phyloP scores from a whole-genome alignment of 2,329 filamentous ascomycete species.

The Cordyceps tenuipes region DNA sequence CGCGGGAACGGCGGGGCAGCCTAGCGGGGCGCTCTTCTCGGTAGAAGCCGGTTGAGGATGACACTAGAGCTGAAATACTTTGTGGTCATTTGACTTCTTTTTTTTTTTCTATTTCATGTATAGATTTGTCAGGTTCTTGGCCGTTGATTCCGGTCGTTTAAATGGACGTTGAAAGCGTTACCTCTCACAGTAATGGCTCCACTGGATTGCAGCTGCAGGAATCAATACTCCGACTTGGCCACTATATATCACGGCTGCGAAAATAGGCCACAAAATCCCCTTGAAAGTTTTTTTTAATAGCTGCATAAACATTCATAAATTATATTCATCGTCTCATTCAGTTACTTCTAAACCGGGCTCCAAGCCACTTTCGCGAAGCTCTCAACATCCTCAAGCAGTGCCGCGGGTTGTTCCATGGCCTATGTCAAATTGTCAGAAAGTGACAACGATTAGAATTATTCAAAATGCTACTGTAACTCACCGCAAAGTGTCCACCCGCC shows the following conservation, averaged over 20 bases:
- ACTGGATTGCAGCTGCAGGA: too few relatives aligned
- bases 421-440: conserved; percentile 11
- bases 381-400: conserved; percentile 35
- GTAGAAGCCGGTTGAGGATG: background rate
- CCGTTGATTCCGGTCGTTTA: background rate
- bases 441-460: background rate
- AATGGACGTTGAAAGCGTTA: too few relatives aligned
- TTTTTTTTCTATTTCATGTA: background rate
- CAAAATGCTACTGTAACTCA: background rate
- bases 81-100: background rate
- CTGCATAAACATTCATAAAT: too few relatives aligned
- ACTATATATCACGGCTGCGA: too few relatives aligned
- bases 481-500: conserved; percentile 15
- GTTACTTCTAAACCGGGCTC: background rate
- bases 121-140: background rate
- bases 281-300: too few relatives aligned
- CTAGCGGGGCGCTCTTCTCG: background rate
- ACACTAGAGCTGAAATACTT: background rate
- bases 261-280: too few relatives aligned
- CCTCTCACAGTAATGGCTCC: too few relatives aligned
- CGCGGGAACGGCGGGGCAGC: background rate
- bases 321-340: too few relatives aligned
- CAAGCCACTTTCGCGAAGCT: conserved; percentile 24
- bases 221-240: too few relatives aligned
- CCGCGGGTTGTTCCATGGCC: conserved; percentile 32